These are phyloP conservation scores for Geotrichum macrosporum DNA, from an alignment of 1,139 yeast species.

Conservation along the genomic window DNA sequence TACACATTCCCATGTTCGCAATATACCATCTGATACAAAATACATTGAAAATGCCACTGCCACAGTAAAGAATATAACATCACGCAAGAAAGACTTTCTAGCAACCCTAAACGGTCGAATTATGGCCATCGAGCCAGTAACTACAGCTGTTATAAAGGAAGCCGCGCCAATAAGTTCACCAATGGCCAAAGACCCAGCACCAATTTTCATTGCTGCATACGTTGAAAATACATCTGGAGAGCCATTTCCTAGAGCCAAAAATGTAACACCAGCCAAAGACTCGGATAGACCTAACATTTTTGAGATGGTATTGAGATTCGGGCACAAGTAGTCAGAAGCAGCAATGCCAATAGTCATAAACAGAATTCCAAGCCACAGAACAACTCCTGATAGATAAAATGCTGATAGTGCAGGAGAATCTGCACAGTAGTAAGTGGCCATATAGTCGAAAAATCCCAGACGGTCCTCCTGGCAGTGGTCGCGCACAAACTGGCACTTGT, in stretches of 20 bases:
- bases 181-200: conserved; percentile 70
- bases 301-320: conserved; percentile 64
- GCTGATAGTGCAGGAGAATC: conserved; percentile 22
- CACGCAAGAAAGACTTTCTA: conserved; percentile 50
- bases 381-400: conserved; percentile 19
- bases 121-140: conserved; percentile 70
- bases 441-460: conserved; percentile 35
- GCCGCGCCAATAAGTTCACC: conserved; percentile 90
- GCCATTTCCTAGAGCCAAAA: conserved; percentile 88
- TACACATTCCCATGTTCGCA: conserved; percentile 47
- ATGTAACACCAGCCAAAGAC: conserved; percentile 78
- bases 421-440: conserved; percentile 36
- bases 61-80: conserved; percentile 48
- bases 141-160: conserved; percentile 67
- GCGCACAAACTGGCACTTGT: conserved; percentile 36
- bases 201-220: conserved; percentile 67
- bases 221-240: conserved; percentile 87
- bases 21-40: conserved; percentile 45
- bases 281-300: conserved; percentile 61
- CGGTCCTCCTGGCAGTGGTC: conserved; percentile 34
- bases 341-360: conserved; percentile 66
- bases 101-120: conserved; percentile 62
- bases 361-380: conserved; percentile 40
- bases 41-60: conserved; percentile 45
- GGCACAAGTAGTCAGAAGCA: conserved; percentile 72